phyloP scores from a whole-genome alignment of 179 eudicot genomes.

The Vitellaria paradoxa region DNA sequence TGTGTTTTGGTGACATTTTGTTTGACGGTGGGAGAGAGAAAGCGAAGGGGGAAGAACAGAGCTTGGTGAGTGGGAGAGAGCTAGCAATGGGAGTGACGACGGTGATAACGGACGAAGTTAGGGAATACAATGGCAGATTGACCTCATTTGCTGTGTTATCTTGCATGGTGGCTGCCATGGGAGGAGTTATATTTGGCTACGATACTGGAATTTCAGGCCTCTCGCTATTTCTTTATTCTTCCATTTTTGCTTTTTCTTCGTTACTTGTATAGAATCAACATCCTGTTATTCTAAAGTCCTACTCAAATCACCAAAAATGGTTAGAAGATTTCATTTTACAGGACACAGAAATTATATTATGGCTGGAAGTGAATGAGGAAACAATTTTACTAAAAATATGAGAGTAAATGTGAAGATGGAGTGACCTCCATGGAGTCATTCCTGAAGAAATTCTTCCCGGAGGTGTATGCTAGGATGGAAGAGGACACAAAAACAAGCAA shows the following conservation, averaged over 20 bases:
- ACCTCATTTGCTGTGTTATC: constrained; percentile 21
- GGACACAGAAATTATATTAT: too few species aligned
- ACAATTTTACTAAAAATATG: background rate
- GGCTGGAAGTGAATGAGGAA: background rate
- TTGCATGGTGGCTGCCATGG: constrained; percentile 23
- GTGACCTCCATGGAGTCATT: constrained; percentile 46
- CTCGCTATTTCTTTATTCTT: background rate
- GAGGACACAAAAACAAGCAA: constrained; percentile 29
- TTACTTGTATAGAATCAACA: too few species aligned
- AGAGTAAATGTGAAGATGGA: constrained; percentile 29
- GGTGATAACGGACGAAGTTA: background rate
- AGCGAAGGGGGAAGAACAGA: too few species aligned
- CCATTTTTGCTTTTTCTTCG: background rate
- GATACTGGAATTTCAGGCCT: constrained; percentile 23
- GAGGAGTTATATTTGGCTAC: constrained; percentile 25
- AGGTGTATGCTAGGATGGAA: constrained; percentile 29
- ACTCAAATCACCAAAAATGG: too few species aligned
- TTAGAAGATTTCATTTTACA: too few species aligned
- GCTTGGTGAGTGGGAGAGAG: too few species aligned
- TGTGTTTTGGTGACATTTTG: too few species aligned
- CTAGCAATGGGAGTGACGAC: constrained; percentile 10
- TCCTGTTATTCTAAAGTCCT: too few species aligned
- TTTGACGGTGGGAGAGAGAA: too few species aligned
- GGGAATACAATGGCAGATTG: constrained; percentile 17
- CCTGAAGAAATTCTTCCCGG: constrained; percentile 40